Evolutionary conservation across 2,329 filamentous ascomycete species (phyloP), one percentile per base, ranked within the genome.

Genomic region (Chrysoporthe cubensis): DNA sequence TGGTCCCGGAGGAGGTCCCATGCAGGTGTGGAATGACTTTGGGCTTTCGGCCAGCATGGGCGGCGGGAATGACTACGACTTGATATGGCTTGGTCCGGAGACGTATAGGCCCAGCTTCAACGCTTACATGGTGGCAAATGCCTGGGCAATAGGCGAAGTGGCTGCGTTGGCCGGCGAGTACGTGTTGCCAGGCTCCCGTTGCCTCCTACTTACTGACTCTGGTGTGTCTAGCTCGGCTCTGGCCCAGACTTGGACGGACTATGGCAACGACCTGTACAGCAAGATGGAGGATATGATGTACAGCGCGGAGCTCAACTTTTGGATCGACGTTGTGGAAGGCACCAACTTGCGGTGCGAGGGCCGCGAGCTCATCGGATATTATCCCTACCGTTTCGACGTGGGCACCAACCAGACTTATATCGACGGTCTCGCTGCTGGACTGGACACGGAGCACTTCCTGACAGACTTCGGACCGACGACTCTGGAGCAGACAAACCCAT

Each of bases 41-140:
- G 48, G 48, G 11, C 21, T 52, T 2, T 52, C 48, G n/a, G 13
- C 48, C 48, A 32, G 48, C 48, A 52, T 52, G 48, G 48, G 48
- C 11, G 48, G 48, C 14, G 48, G 48, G 21, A 52, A 52, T 52
- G 48, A 52, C 11, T 52, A 52, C 14, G 48, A 52, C 26, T 52
- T 52, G 11, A 52, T 50, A 8, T 52, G 48, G 48, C 48, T 52
- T 32, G 48, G 48, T 6, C 48, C 48, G 8, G 48, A 52, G 48
- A 52, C 48, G 21, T 52, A 52, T 52, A 52, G 48, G 21, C 48
- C 48, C 48, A 52, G 48, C 48, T 52, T 52, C 9, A 52, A 52
- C 26, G 48, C 48, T 11, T 52, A 52, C 21, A 52, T 52, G 48
- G 48, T 52, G 48, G 48, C 48, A 11, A 52, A 52, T 52, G 48